Evolutionary conservation across 139 green algal genomes (phyloP), one percentile per base, ranked within the genome.

Genomic region (Desmodesmus armatus): DNA sequence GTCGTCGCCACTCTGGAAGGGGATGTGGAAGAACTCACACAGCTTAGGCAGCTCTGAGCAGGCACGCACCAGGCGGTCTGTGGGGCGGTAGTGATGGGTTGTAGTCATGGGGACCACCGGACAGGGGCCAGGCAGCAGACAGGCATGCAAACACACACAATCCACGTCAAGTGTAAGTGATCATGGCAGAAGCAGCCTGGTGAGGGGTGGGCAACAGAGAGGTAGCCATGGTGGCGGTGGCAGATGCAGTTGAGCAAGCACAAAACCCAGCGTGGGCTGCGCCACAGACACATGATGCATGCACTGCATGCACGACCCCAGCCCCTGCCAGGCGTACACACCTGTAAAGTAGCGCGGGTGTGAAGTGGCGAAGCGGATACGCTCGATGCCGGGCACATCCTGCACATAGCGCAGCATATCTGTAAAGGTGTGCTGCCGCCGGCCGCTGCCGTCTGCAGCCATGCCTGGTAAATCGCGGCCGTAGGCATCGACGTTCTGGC

Each of bases 11-110:
- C 78, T 90, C 87, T 99, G 97, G 89, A 99, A 99, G 53, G 97
- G 97, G 75, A 99, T 97, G 91, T 99, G 97, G 90, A 99, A 99
- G 91, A 98, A 99, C 92, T 99, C 94, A 88, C 97, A 99, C 43
- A 99, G 87, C 92, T 98, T 98, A 80, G 95, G 94, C 88, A 99
- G 93, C 88, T 98, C 94, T 2, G 96, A 82, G 78, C 95, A 99
- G 0, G 96, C 94, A 40, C 92, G 89, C 74, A 99, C 95, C 55
- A 99, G 91, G 1, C 97, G 91, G 84, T 99, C 94, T 65, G 96
- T n/a, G n/a, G n/a, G n/a, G n/a, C n/a, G n/a, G n/a, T n/a, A n/a
- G n/a, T n/a, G n/a, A n/a, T 91, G n/a, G n/a, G n/a, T n/a, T n/a
- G n/a, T n/a, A n/a, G n/a, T n/a, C n/a, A n/a, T n/a, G n/a, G n/a